Evolutionary conservation across 2,329 filamentous ascomycete genomes (phyloP).

Genomic region (Furcasterigmium furcatum): DNA sequence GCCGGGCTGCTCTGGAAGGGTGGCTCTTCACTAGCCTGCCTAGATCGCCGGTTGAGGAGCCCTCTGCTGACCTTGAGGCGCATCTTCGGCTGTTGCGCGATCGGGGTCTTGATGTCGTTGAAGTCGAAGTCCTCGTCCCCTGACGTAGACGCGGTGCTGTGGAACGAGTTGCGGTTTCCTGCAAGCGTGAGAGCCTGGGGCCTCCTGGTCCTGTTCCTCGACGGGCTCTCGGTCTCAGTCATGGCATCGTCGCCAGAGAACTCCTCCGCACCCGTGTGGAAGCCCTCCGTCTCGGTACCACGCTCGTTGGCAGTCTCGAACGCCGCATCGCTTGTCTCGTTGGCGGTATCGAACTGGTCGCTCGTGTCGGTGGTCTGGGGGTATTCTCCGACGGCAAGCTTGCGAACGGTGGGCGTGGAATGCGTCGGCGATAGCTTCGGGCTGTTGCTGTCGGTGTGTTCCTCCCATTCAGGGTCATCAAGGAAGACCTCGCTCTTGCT

Average conservation of each 20-base stretch:
- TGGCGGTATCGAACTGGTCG: conserved; percentile 77
- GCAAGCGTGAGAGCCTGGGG: conserved; percentile 37
- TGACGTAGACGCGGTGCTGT: conserved; percentile 87
- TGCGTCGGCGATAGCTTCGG: conserved; percentile 43
- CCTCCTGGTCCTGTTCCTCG: conserved; percentile 38
- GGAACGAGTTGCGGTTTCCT: conserved; percentile 63
- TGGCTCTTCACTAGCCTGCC: conserved; percentile 58
- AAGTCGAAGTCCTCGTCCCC: conserved; percentile 63
- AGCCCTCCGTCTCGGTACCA: conserved; percentile 86
- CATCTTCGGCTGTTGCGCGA: conserved; percentile 63
- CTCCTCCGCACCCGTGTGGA: conserved; percentile 89
- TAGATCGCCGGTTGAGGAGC: conserved; percentile 55
- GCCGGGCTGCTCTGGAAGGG: conserved; percentile 56
- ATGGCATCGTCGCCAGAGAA: conserved; percentile 66
- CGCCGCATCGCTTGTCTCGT: conserved; percentile 66
- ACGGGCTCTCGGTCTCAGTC: conserved; percentile 77
- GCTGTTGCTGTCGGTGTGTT: conserved; percentile 55
- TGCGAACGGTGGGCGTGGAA: conserved; percentile 23
- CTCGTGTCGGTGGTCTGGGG: conserved; percentile 43
- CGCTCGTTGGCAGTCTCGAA: conserved; percentile 74
- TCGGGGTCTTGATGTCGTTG: conserved; percentile 58
- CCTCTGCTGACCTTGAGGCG: conserved; percentile 69
- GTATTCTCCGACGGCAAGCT: conserved; percentile 10
- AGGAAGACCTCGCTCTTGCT: conserved; percentile 75
- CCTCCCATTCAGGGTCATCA: conserved; percentile 88